These are phyloP conservation scores for Saccharomyces hybrid DNA, from an alignment of 1,139 yeast genomes.

Conservation along the genomic window DNA sequence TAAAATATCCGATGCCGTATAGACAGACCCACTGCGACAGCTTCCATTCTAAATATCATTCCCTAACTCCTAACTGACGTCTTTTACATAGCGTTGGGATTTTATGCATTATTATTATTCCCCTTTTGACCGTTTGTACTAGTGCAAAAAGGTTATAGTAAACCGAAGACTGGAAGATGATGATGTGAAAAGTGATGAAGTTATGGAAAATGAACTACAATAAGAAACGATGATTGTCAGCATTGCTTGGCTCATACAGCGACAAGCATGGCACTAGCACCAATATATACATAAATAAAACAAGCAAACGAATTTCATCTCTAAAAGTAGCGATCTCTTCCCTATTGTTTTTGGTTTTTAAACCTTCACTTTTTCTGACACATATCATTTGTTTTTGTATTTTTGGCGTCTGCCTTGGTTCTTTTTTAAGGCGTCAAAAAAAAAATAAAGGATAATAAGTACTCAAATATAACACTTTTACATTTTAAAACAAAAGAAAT, in stretches of 20 bases:
- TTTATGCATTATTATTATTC: background rate
- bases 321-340: background rate
- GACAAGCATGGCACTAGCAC: too few relatives aligned
- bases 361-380: too few relatives aligned
- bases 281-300: too few relatives aligned
- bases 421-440: background rate
- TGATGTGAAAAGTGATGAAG: too few relatives aligned
- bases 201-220: too few relatives aligned
- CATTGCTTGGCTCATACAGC: too few relatives aligned
- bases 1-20: background rate
- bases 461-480: background rate
- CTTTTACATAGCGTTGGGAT: constrained; percentile 1
- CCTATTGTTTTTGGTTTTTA: background rate
- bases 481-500: background rate
- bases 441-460: background rate
- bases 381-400: background rate
- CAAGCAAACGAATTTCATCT: background rate
- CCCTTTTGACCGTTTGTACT: background rate
- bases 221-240: too few relatives aligned
- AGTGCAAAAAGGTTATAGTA: background rate
- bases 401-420: background rate
- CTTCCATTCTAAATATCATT: background rate
- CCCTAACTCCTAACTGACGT: background rate
- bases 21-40: background rate
- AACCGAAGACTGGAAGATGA: background rate